Base-by-base conservation (phyloP, 495 filamentous ascomycete genomes). In the Neurospora terricola region DNA sequence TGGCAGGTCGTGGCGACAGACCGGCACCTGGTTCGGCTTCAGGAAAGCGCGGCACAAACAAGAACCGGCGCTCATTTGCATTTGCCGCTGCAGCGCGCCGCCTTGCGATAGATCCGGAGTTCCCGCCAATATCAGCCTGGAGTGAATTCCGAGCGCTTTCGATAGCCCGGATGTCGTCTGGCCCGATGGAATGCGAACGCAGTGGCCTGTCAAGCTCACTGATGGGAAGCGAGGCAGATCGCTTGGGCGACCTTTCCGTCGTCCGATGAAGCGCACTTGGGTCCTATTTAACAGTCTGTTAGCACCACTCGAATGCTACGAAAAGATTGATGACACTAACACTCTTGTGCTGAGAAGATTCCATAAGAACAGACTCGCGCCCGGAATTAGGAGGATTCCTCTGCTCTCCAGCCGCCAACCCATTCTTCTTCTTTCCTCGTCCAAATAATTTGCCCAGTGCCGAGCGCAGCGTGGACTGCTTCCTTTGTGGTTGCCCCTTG, bases 111-210 rank as follows among this genome's bases (percentile, higher is more conserved):
- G 54, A 66, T 34, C 54, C 54, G 7, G 54, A 34, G 54, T 66
- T 66, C 34, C 70, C 54, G 10, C 71, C 71, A 34, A 27, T 38
- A 38, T 87, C 84, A 38, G 81, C 78, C 70, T 86, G 85, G 48
- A 86, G 43, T 27, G 86, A 85, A 72, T 83, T 85, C 7, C 84
- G 83, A 4, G 80, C 82, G 45, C 82, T 84, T 69, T 81, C 80
- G 48, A 84, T 84, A 70, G 83, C 82, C 72, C 81, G 78, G 43
- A 84, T 83, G 70, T 84, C 82, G 66, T 83, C 81, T 4, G 84
- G 85, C 3, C 85, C 86, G 54, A 85, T 82, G 8, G 87, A 88
- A 74, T 88, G 86, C 10, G 87, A 88, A 37, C 85, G 82, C 16
- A 88, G 76, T 1, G 86, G 86, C 23, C 82, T 81, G 71, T 86